Conservation (phyloP, 768 basidiomycete genomes). For the Suillus spraguei region DNA sequence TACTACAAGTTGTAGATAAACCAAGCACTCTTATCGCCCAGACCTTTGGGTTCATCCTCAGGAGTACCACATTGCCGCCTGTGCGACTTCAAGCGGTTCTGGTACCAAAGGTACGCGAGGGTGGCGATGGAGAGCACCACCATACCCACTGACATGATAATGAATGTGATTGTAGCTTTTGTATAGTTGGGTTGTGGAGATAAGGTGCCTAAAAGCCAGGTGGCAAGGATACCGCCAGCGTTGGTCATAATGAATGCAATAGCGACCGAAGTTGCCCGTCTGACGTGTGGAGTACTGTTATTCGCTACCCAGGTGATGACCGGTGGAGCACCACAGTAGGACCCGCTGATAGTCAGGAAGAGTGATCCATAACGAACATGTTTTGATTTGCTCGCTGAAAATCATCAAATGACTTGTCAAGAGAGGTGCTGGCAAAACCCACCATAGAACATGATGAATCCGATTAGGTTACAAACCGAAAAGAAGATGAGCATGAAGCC, state of each 20-base stretch:
- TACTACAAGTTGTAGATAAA: conserved; percentile 50
- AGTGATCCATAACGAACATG: conserved; percentile 54
- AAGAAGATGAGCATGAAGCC: conserved; percentile 49
- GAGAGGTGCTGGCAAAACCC: conserved; percentile 15
- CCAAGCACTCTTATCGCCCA: conserved; percentile 58
- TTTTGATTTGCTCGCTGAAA: conserved; percentile 31
- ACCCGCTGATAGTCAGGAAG: conserved; percentile 55
- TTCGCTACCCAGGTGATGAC: conserved; percentile 63
- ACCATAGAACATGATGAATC: conserved; percentile 62
- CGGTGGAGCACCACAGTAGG: conserved; percentile 55
- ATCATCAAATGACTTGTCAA: conserved; percentile 1
- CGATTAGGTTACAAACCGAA: conserved; percentile 45
- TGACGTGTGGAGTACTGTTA: conserved; percentile 56
- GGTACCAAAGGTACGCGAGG: conserved; percentile 39
- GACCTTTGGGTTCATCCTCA: conserved; percentile 39
- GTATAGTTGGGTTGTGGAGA: conserved; percentile 53
- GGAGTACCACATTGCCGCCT: conserved; percentile 33
- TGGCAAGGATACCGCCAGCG: conserved; percentile 60
- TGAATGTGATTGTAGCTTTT: conserved; percentile 43
- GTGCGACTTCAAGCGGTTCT: conserved; percentile 49
- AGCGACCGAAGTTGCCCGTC: conserved; percentile 61
- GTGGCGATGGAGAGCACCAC: conserved; percentile 40
- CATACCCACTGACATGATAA: conserved; percentile 43
- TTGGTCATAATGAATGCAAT: conserved; percentile 61
- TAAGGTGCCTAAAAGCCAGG: conserved; percentile 57